phyloP scores from a whole-genome alignment of 345 rosid species.

The Mercurialis annua region DNA sequence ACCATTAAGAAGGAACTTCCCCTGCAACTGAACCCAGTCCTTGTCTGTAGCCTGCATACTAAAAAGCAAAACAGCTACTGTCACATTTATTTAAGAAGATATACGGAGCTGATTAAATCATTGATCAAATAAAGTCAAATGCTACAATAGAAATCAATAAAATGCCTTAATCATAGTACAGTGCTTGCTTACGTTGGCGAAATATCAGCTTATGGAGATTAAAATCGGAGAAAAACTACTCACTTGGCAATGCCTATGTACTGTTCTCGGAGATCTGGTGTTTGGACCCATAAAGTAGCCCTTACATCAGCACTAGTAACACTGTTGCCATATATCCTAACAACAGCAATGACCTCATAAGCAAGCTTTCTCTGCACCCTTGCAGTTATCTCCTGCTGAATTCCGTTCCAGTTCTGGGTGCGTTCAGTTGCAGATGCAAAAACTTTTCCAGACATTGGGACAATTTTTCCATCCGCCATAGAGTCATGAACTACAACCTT shows the following conservation, averaged over 20 bases:
- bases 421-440: constrained; percentile 82
- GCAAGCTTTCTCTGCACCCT: constrained; percentile 71
- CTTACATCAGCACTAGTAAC: constrained; percentile 53
- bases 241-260: constrained; percentile 77
- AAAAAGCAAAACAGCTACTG: background rate
- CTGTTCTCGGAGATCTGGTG: constrained; percentile 64
- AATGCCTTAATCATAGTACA: background rate
- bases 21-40: constrained; percentile 72
- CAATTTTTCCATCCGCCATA: constrained; percentile 65
- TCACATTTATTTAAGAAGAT: background rate
- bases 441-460: constrained; percentile 63
- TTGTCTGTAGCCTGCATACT: constrained; percentile 78
- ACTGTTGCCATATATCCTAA: constrained; percentile 63
- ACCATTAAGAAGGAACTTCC: constrained; percentile 86
- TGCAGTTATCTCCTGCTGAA: constrained; percentile 82
- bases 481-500: constrained; percentile 71
- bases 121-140: background rate
- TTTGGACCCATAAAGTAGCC: constrained; percentile 73
- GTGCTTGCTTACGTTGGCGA: background rate
- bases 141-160: background rate
- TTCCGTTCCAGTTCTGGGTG: constrained; percentile 84
- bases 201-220: background rate
- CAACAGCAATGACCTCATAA: constrained; percentile 66
- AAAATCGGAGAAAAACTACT: constrained; percentile 24
- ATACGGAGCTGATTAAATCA: background rate